Conservation (phyloP, 2,329 filamentous ascomycete genomes). For the Ceratocystis eucalypticola region DNA sequence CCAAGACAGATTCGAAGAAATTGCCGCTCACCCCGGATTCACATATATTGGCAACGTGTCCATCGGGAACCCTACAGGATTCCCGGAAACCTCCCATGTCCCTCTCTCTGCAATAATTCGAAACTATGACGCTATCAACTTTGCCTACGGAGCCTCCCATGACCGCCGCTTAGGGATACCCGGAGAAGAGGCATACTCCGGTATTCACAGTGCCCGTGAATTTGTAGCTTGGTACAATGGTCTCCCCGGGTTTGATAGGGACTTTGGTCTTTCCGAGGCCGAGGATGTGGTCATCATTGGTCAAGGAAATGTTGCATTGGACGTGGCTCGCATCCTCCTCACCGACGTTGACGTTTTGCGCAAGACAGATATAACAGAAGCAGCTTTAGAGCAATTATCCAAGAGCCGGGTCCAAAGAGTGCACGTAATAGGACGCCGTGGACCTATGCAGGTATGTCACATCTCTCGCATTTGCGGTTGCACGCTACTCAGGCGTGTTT, state of each 20-base stretch:
- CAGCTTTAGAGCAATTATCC: slow-evolving; percentile 61
- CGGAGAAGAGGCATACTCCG: slow-evolving; percentile 58
- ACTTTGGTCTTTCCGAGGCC: slow-evolving; percentile 52
- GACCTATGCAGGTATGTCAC: slow-evolving; percentile 56
- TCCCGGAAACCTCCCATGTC: slow-evolving; percentile 24
- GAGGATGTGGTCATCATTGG: slow-evolving; percentile 81
- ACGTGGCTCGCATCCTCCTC: slow-evolving; percentile 79
- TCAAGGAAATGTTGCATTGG: slow-evolving; percentile 90
- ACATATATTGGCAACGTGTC: slow-evolving; percentile 83
- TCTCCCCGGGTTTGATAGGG: slow-evolving; percentile 60
- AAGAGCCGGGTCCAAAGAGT: slow-evolving; percentile 66
- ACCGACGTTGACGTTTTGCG: slow-evolving; percentile 58
- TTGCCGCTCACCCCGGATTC: slow-evolving; percentile 69
- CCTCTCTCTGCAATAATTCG: slow-evolving; percentile 50
- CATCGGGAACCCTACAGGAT: slow-evolving; percentile 43
- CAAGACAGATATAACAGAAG: slow-evolving; percentile 78
- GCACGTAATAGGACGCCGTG: slow-evolving; percentile 75
- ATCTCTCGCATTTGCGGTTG: slow-evolving; percentile 23
- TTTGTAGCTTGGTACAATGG: slow-evolving; percentile 99
- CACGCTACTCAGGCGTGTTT: neutral
- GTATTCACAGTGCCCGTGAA: slow-evolving; percentile 75
- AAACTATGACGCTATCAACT: slow-evolving; percentile 84
- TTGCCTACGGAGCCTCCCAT: slow-evolving; percentile 81
- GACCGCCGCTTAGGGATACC: slow-evolving; percentile 68
- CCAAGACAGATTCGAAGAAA: slow-evolving; percentile 81